Conservation (phyloP, 2,329 filamentous ascomycete genomes). For the Cladosporium velox region DNA sequence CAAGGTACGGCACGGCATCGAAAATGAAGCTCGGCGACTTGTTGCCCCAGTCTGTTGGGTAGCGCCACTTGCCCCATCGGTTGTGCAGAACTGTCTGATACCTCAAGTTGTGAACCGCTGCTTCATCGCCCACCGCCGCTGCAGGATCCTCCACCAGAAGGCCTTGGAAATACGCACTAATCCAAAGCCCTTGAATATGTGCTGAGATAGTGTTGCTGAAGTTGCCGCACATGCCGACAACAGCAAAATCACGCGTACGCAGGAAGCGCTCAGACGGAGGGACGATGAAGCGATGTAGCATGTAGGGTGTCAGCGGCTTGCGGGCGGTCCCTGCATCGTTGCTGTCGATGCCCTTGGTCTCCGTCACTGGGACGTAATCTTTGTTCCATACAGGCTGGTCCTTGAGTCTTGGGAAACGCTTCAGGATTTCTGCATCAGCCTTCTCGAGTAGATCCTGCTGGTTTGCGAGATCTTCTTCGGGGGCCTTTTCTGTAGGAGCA, state of each 20-base stretch:
- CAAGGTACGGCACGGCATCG: constrained; percentile 72
- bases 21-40: constrained; percentile 71
- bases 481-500: constrained; percentile 34
- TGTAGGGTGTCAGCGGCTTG: constrained; percentile 30
- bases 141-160: constrained; percentile 42
- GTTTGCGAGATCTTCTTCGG: constrained; percentile 14
- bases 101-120: constrained; percentile 44
- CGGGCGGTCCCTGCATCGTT: not conserved
- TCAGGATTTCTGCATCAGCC: constrained; percentile 56
- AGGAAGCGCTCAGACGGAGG: constrained; percentile 38
- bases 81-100: constrained; percentile 56
- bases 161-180: constrained; percentile 64
- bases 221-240: constrained; percentile 43
- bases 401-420: constrained; percentile 55
- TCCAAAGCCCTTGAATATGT: constrained; percentile 46
- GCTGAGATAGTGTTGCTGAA: constrained; percentile 43
- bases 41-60: constrained; percentile 65
- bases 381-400: constrained; percentile 46
- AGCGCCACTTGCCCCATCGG: constrained; percentile 70
- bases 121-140: constrained; percentile 36
- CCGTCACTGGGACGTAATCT: constrained; percentile 23
- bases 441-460: constrained; percentile 36
- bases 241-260: constrained; percentile 41
- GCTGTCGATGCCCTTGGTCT: constrained; percentile 16
- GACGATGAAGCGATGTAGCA: constrained; percentile 48